Evolutionary conservation across 2,329 filamentous ascomycete species (phyloP).

Genomic region (Penicillium olsonii): DNA sequence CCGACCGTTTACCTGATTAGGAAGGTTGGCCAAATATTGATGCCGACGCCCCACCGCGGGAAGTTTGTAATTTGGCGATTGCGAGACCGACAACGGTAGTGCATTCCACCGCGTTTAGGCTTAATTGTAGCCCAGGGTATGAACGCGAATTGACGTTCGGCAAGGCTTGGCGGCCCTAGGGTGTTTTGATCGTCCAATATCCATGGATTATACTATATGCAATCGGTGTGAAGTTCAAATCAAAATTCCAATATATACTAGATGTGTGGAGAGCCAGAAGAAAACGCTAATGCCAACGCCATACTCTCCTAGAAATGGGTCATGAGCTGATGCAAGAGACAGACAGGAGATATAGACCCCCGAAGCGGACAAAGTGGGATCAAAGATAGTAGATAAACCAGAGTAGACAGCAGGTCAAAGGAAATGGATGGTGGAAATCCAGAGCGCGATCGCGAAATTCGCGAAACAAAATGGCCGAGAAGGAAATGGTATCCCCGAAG

Average conservation of each 20-base stretch:
- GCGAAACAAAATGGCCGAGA: slow-evolving; percentile 7
- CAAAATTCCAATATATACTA: slow-evolving; percentile 4
- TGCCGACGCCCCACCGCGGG: neutral
- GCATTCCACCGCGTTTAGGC: no score
- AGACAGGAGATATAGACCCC: slow-evolving; percentile 9
- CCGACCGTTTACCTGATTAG: slow-evolving; percentile 1
- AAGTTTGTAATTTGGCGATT: neutral
- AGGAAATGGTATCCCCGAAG: slow-evolving; percentile 11
- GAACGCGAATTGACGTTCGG: neutral
- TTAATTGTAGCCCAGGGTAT: neutral
- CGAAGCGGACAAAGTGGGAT: slow-evolving; percentile 2
- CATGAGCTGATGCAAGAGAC: slow-evolving; percentile 21
- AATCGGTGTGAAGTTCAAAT: neutral
- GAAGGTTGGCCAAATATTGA: slow-evolving; percentile 3
- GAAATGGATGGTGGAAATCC: neutral
- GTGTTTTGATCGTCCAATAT: neutral
- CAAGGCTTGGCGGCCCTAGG: neutral
- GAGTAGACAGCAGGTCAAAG: neutral
- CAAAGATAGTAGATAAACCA: slow-evolving; percentile 13
- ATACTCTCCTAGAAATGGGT: slow-evolving; percentile 22
- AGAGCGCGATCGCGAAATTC: slow-evolving; percentile 3
- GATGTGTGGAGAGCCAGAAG: slow-evolving; percentile 1
- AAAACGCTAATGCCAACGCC: slow-evolving; percentile 24
- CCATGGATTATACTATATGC: neutral
- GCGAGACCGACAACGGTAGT: slow-evolving; percentile 3